These are phyloP conservation scores for Ophiostoma fasciatum DNA, from an alignment of 2,329 filamentous ascomycete genomes.

Conservation along the genomic window DNA sequence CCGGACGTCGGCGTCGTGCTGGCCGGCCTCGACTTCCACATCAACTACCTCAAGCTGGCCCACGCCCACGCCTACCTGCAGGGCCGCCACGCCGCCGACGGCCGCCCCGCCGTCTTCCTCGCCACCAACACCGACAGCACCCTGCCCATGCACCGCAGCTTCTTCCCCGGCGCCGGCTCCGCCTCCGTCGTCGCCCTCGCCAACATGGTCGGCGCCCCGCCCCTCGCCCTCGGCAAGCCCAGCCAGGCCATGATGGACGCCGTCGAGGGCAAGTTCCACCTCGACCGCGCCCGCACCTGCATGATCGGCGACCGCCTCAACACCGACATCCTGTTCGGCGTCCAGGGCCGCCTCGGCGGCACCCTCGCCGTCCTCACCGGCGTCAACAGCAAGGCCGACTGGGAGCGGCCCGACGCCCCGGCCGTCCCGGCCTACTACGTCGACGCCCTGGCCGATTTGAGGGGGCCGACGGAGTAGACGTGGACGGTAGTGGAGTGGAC, in stretches of 20 bases:
- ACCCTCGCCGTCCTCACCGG: constrained; percentile 86
- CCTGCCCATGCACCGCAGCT: constrained; percentile 61
- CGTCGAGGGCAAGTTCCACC: constrained; percentile 86
- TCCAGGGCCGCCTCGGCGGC: constrained; percentile 79
- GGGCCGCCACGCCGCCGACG: constrained; percentile 62
- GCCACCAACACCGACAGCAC: constrained; percentile 91
- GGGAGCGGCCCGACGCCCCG: constrained; percentile 51
- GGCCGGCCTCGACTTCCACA: constrained; percentile 80
- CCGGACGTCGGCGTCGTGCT: constrained; percentile 82
- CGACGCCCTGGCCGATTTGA: constrained; percentile 67
- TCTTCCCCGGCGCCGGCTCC: constrained; percentile 87
- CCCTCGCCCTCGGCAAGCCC: constrained; percentile 77
- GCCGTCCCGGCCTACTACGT: constrained; percentile 72
- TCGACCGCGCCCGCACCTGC: constrained; percentile 71
- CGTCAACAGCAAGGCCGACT: constrained; percentile 73
- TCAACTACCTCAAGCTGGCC: constrained; percentile 87
- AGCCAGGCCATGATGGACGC: constrained; percentile 99
- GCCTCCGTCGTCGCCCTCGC: constrained; percentile 57
- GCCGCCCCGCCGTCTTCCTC: constrained; percentile 66
- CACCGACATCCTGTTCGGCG: constrained; percentile 91
- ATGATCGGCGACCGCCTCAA: constrained; percentile 93
- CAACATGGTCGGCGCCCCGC: constrained; percentile 54
- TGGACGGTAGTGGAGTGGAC: constrained; percentile 7
- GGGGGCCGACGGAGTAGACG: constrained; percentile 4
- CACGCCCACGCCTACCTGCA: constrained; percentile 76